These are phyloP conservation scores for Elaeis guineensis DNA, from an alignment of 176 grass and related monocot genomes.

Conservation along the genomic window DNA sequence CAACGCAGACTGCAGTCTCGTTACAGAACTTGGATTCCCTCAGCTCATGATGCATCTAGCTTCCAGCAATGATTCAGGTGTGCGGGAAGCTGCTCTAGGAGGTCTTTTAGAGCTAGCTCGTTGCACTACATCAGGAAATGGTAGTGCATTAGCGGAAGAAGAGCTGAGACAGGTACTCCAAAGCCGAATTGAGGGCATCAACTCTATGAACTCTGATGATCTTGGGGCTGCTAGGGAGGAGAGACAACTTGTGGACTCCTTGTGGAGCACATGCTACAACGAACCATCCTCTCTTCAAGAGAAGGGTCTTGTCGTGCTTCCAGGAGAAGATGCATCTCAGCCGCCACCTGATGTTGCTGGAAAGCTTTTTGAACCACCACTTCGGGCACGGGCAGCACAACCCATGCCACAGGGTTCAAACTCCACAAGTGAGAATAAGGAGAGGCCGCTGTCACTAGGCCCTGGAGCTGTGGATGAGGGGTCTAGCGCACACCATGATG, in stretches of 20 bases:
- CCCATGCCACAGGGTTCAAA: constrained; percentile 11
- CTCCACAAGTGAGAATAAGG: constrained; percentile 22
- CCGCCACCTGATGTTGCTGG: constrained; percentile 58
- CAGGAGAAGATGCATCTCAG: constrained; percentile 50
- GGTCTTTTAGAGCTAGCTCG: constrained; percentile 61
- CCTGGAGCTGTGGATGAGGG: constrained; percentile 16
- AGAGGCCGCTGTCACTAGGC: constrained; percentile 53
- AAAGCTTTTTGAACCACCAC: constrained; percentile 57
- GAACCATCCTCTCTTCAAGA: constrained; percentile 52
- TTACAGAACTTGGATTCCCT: constrained; percentile 62
- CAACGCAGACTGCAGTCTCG: constrained; percentile 47
- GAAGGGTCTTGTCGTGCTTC: constrained; percentile 65
- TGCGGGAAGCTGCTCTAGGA: constrained; percentile 72
- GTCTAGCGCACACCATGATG: too few relatives aligned
- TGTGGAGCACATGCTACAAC: constrained; percentile 61
- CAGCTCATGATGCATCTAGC: constrained; percentile 59
- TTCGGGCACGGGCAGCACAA: constrained; percentile 30
- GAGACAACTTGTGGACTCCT: constrained; percentile 62
- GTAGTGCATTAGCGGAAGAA: constrained; percentile 27
- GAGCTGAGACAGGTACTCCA: constrained; percentile 42
- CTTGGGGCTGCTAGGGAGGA: constrained; percentile 65
- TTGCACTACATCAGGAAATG: constrained; percentile 34
- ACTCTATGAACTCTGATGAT: constrained; percentile 54
- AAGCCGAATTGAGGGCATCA: constrained; percentile 55
- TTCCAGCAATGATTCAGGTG: constrained; percentile 51